These are phyloP conservation scores for Ceratocystiopsis minuta DNA, from an alignment of 2,329 filamentous ascomycete genomes.

Conservation along the genomic window DNA sequence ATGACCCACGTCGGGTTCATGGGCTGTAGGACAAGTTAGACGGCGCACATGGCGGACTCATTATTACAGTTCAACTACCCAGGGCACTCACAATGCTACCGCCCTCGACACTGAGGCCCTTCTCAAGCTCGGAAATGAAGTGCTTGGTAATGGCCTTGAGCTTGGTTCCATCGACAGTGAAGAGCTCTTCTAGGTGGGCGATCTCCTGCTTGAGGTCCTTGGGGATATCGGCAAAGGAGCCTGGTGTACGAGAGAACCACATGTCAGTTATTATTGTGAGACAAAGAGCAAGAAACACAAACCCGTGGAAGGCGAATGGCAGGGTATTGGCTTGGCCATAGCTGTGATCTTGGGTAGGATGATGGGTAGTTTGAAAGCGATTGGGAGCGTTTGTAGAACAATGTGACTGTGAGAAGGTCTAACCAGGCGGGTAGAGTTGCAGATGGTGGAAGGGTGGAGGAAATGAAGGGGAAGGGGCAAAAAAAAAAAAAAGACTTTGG, in stretches of 20 bases:
- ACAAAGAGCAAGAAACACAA: too few relatives aligned
- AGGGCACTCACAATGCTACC: slow-evolving; percentile 64
- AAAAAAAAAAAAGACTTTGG: too few relatives aligned
- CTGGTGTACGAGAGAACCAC: slow-evolving; percentile 24
- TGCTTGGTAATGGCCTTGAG: slow-evolving; percentile 82
- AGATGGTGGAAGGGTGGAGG: too few relatives aligned
- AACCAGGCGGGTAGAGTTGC: too few relatives aligned
- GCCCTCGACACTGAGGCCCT: slow-evolving; percentile 72
- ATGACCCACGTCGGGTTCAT: slow-evolving; percentile 99
- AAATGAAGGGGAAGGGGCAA: too few relatives aligned
- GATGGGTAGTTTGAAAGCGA: too few relatives aligned
- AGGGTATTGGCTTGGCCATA: too few relatives aligned
- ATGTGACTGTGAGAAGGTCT: too few relatives aligned
- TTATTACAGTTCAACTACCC: neutral
- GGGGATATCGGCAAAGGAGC: slow-evolving; percentile 81
- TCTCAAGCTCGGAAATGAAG: slow-evolving; percentile 74
- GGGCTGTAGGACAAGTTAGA: slow-evolving; percentile 34
- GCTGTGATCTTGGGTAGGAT: too few relatives aligned
- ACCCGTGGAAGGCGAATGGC: too few relatives aligned
- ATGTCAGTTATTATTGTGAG: neutral
- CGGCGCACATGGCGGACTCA: too few relatives aligned
- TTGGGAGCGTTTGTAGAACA: too few relatives aligned
- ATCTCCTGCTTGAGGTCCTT: slow-evolving; percentile 69
- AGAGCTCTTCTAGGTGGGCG: slow-evolving; percentile 63
- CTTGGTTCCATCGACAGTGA: slow-evolving; percentile 60